A percentile compares a stretch with the other conserved stretches of the same genome.
These are phyloP conservation scores for Populus ilicifolia DNA, from an alignment of 345 rosid genomes.

Conservation along the genomic window DNA sequence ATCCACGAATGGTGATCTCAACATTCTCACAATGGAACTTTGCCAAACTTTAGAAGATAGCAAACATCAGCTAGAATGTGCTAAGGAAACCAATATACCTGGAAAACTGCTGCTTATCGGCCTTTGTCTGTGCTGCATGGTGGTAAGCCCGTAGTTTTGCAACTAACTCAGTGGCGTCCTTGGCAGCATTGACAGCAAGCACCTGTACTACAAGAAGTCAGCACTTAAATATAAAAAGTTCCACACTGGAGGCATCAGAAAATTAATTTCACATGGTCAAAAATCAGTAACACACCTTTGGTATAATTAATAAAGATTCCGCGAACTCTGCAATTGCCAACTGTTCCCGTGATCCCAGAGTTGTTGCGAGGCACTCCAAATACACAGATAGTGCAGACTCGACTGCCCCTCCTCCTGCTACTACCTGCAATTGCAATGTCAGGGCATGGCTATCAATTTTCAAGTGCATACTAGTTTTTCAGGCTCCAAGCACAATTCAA, in stretches of 20 bases:
- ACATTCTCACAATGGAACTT: not conserved
- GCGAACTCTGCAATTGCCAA: constrained; percentile 96
- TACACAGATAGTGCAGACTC: constrained; percentile 88
- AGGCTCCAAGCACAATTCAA: not conserved
- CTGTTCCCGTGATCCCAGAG: constrained; percentile 90
- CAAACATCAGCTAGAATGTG: not conserved
- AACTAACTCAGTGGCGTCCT: constrained; percentile 94
- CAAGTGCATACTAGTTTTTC: not conserved
- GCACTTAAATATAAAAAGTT: not conserved
- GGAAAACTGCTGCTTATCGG: constrained; percentile 84
- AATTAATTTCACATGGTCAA: not conserved
- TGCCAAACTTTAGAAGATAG: not conserved
- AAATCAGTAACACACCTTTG: constrained; percentile 49
- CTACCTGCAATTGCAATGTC: constrained; percentile 54
- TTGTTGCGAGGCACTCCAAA: constrained; percentile 88
- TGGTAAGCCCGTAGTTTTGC: constrained; percentile 93
- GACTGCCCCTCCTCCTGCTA: constrained; percentile 99
- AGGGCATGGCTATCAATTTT: not conserved
- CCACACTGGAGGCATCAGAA: not conserved
- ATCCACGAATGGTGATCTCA: not conserved
- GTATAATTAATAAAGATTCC: constrained; percentile 76
- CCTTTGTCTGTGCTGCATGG: constrained; percentile 90
- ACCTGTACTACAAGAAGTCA: constrained; percentile 38
- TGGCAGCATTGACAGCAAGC: constrained; percentile 94
- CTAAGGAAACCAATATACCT: constrained; percentile 40